Conservation (phyloP, 1,139 yeast species). For the Debaryomyces sp. region DNA sequence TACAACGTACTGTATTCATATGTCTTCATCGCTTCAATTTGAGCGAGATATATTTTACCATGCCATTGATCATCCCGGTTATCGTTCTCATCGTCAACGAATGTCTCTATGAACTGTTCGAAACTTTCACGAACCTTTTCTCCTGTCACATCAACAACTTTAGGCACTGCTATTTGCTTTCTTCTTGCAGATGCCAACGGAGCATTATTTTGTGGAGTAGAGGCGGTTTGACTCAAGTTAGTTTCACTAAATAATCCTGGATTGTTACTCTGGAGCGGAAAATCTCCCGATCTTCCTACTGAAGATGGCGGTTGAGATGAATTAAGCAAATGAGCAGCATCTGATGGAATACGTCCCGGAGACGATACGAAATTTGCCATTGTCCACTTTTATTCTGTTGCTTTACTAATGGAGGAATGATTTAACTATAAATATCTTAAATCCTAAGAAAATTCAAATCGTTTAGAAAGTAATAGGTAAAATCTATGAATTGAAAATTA, state of each 20-base stretch:
- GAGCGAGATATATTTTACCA: conserved; percentile 73
- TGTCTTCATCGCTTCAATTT: conserved; percentile 77
- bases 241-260: conserved; percentile 24
- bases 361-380: conserved; percentile 53
- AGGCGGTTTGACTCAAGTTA: conserved; percentile 19
- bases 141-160: conserved; percentile 88
- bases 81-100: conserved; percentile 41
- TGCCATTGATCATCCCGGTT: conserved; percentile 41
- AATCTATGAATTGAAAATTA: conserved; percentile 36
- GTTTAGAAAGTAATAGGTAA: conserved; percentile 18
- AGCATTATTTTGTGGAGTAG: conserved; percentile 21
- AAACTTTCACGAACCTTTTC: conserved; percentile 92
- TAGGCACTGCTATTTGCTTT: conserved; percentile 71
- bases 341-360: conserved; percentile 49
- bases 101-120: conserved; percentile 79
- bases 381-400: background rate
- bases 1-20: conserved; percentile 80
- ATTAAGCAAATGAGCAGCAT: conserved; percentile 45
- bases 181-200: conserved; percentile 41
- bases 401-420: background rate
- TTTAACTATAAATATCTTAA: background rate
- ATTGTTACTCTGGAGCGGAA: conserved; percentile 23
- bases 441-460: background rate
- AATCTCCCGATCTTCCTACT: conserved; percentile 38
- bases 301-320: conserved; percentile 52